Percentiles rank a stretch among this genome's conserved stretches.
These are phyloP conservation scores for Colletotrichum truncatum DNA, from an alignment of 2,329 filamentous ascomycete species.

Conservation along the genomic window DNA sequence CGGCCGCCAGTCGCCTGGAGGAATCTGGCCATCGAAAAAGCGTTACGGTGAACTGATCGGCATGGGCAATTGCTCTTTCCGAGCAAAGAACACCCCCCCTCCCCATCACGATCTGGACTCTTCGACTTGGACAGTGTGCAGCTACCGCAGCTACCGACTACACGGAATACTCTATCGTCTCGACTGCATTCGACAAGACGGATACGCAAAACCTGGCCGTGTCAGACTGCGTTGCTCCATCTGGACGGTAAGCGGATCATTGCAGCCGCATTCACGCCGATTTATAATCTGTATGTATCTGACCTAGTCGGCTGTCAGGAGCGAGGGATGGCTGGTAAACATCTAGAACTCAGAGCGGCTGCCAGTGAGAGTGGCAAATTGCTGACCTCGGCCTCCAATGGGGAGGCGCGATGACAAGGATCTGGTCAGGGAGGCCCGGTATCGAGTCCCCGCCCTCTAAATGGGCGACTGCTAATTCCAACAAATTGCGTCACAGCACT, in stretches of 20 bases:
- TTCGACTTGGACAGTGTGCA: conserved; percentile 8
- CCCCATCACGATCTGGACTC: conserved; percentile 17
- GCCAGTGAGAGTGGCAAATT: conserved; percentile 22
- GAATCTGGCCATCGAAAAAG: conserved; percentile 20
- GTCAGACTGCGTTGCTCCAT: not conserved
- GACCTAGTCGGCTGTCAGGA: conserved; percentile 3
- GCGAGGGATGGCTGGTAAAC: conserved; percentile 12
- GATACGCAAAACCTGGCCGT: conserved; percentile 12
- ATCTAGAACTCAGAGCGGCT: not conserved
- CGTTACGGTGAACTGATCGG: conserved; percentile 27
- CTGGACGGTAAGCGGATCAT: not conserved
- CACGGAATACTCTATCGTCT: not conserved
- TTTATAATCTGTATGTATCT: conserved; percentile 21
- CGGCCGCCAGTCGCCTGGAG: conserved; percentile 16
- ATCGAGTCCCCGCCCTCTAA: conserved; percentile 4
- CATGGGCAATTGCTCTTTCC: conserved; percentile 4
- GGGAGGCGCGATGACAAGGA: not conserved
- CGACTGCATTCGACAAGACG: conserved; percentile 6
- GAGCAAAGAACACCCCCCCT: not conserved
- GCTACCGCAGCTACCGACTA: not conserved
- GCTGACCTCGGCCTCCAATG: conserved; percentile 5
- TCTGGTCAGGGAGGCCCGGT: conserved; percentile 13
- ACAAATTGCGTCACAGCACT: conserved; percentile 32
- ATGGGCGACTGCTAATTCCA: conserved; percentile 9
- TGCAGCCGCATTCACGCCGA: not conserved